phyloP scores from a whole-genome alignment of 2,329 filamentous ascomycete species.

The Aspergillus pseudonomiae region DNA sequence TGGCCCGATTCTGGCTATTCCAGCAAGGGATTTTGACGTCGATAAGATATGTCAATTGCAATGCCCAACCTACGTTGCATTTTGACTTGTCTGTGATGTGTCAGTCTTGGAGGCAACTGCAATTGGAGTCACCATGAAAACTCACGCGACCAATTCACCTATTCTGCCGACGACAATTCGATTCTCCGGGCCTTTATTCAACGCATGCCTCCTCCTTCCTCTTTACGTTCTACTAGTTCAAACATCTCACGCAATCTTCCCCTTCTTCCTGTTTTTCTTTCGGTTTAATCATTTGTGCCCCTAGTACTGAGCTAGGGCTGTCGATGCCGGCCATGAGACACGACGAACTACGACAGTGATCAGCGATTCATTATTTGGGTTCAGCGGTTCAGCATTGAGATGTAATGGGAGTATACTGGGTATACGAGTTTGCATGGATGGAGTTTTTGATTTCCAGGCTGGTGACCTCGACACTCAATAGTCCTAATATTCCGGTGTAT shows the following conservation, averaged over 20 bases:
- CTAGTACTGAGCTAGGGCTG: background rate
- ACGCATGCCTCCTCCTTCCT: background rate
- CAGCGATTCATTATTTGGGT: background rate
- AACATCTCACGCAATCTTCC: background rate
- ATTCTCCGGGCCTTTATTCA: background rate
- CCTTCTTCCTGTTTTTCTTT: background rate
- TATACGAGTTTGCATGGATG: conserved; percentile 4
- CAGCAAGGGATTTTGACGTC: conserved; percentile 25
- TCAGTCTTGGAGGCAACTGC: background rate
- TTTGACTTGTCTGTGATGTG: background rate
- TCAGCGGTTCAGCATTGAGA: conserved; percentile 2
- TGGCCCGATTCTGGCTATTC: conserved; percentile 31
- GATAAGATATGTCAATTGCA: background rate
- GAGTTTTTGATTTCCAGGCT: conserved; percentile 1
- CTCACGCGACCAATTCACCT: background rate
- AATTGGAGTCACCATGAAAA: background rate
- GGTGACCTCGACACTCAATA: conserved; percentile 1
- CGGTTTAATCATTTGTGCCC: background rate
- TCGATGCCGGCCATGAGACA: conserved; percentile 2
- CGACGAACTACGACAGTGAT: conserved; percentile 1
- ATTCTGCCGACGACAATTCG: background rate
- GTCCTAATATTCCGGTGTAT: conserved; percentile 1
- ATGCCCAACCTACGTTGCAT: background rate
- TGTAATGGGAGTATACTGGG: background rate
- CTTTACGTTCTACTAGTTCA: background rate